These are phyloP conservation scores for Chytriomyces sp. DNA, from an alignment of 192 early-diverging fungal species.

Conservation along the genomic window DNA sequence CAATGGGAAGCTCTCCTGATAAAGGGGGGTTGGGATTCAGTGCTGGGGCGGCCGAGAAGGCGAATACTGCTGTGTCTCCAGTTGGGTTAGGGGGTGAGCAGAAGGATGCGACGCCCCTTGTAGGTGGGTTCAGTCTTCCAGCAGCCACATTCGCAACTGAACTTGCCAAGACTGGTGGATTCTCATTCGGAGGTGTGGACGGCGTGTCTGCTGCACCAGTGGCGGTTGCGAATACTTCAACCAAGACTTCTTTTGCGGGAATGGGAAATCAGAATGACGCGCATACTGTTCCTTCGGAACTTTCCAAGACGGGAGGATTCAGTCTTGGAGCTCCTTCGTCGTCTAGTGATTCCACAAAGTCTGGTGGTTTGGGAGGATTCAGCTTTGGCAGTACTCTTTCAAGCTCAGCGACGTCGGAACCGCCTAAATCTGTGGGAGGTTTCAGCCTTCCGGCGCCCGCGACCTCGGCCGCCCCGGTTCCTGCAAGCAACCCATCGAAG, in stretches of 20 bases:
- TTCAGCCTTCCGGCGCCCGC: not conserved
- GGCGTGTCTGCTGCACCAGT: not conserved
- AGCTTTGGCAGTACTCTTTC: not conserved
- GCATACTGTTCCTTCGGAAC: not conserved
- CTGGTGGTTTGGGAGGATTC: not conserved
- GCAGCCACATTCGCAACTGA: not conserved
- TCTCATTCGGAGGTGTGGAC: not conserved
- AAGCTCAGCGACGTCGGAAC: not conserved
- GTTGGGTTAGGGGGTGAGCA: too few species aligned
- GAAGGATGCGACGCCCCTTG: not conserved
- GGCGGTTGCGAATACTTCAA: slow-evolving; percentile 1
- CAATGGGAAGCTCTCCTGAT: not conserved
- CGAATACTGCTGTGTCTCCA: too few species aligned
- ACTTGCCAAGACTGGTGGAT: not conserved
- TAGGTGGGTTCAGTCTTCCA: not conserved
- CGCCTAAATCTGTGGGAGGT: not conserved
- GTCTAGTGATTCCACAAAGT: too few species aligned
- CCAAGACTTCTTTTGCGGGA: not conserved
- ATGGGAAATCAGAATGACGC: not conserved
- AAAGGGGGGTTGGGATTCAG: not conserved
- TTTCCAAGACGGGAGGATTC: too few species aligned
- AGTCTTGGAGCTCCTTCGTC: too few species aligned
- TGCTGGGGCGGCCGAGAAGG: too few species aligned
- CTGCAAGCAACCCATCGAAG: too few species aligned
- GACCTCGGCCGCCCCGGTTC: not conserved